Conservation (phyloP, 768 basidiomycete genomes). For the Collybia sp. region DNA sequence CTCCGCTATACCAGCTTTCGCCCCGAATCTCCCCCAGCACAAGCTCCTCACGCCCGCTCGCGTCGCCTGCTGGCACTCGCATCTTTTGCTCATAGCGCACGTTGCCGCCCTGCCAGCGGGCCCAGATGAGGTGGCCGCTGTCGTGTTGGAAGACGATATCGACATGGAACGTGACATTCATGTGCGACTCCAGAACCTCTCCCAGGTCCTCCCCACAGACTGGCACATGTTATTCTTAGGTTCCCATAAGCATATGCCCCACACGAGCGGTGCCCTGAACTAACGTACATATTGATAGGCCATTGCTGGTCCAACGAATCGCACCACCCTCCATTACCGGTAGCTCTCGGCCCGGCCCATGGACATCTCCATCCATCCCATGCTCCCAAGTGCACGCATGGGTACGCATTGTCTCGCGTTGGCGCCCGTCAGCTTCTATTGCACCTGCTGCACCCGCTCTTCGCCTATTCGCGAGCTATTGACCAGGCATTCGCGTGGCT, state of each 20-base stretch:
- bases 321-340: constrained; percentile 29
- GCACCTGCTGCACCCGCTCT: constrained; percentile 56
- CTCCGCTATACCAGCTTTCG: constrained; percentile 28
- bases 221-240: constrained; percentile 80
- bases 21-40: constrained; percentile 34
- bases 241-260: constrained; percentile 18
- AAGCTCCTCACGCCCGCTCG: constrained; percentile 53
- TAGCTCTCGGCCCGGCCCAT: constrained; percentile 9
- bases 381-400: constrained; percentile 69
- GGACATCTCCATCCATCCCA: constrained; percentile 48
- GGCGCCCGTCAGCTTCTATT: constrained; percentile 61
- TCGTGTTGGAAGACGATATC: constrained; percentile 77
- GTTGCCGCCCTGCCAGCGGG: constrained; percentile 26
- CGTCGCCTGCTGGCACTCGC: constrained; percentile 72
- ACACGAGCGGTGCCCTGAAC: not conserved
- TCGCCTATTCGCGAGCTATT: constrained; percentile 74
- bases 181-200: constrained; percentile 34
- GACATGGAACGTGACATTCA: constrained; percentile 68
- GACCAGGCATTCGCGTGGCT: constrained; percentile 75
- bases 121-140: constrained; percentile 26
- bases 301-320: constrained; percentile 80
- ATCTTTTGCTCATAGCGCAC: constrained; percentile 44
- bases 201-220: constrained; percentile 46
- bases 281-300: constrained; percentile 33
- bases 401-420: constrained; percentile 53